These are phyloP conservation scores for Emergomyces orientalis DNA, from an alignment of 2,329 filamentous ascomycete species.

Conservation along the genomic window DNA sequence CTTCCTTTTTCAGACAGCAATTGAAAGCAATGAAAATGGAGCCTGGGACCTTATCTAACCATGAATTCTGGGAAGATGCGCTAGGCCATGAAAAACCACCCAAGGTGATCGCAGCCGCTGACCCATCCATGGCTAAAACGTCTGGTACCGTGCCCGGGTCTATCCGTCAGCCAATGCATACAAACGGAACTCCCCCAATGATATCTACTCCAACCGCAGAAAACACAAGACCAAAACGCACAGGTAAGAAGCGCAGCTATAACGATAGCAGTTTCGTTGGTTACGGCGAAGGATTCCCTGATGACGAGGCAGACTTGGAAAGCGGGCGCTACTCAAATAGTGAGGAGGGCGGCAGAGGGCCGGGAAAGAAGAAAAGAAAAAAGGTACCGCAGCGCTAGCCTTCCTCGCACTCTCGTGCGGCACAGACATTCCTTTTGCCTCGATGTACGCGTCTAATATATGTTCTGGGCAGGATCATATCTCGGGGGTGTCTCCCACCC, in stretches of 20 bases:
- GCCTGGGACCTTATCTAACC: conserved; percentile 37
- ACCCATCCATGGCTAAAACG: conserved; percentile 24
- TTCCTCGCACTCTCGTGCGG: conserved; percentile 11
- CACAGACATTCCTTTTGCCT: not conserved
- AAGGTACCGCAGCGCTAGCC: conserved; percentile 31
- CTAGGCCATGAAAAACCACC: conserved; percentile 40
- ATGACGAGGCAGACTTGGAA: conserved; percentile 37
- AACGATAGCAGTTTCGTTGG: conserved; percentile 44
- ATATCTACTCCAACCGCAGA: conserved; percentile 22
- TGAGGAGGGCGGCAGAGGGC: conserved; percentile 29
- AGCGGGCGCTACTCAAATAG: conserved; percentile 36
- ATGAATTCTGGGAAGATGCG: conserved; percentile 41
- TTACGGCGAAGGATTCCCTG: conserved; percentile 43
- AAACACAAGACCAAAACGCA: conserved; percentile 35
- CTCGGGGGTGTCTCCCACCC: conserved; percentile 31
- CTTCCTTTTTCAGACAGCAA: conserved; percentile 34
- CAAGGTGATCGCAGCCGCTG: conserved; percentile 25
- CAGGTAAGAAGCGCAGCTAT: conserved; percentile 42
- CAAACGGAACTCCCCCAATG: conserved; percentile 21
- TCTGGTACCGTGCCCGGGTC: conserved; percentile 18
- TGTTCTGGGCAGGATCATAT: conserved; percentile 30
- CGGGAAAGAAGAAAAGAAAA: conserved; percentile 41
- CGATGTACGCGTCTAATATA: conserved; percentile 8
- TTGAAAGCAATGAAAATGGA: conserved; percentile 41
- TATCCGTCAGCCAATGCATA: conserved; percentile 21